phyloP scores from a whole-genome alignment of 441 rosid species.

The Populus tomentosa region DNA sequence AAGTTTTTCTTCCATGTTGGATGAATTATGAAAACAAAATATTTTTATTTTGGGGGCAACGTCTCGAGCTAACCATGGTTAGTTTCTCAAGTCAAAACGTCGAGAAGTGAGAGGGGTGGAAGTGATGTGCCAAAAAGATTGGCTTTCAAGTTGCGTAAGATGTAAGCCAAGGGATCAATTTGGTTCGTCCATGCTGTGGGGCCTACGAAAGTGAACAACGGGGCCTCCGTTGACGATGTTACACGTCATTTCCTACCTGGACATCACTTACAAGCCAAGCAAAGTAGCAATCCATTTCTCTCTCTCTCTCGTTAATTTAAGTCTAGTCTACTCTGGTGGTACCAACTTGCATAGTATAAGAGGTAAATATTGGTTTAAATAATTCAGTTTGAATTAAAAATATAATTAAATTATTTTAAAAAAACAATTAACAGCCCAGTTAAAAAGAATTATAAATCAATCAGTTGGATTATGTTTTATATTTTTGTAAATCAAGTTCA shows the following conservation, averaged over 20 bases:
- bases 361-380: no score
- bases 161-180: slow-evolving; percentile 17
- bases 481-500: no score
- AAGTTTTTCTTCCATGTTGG: no score
- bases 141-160: slow-evolving; percentile 26
- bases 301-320: no score
- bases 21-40: not conserved
- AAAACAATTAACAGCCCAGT: no score
- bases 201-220: not conserved
- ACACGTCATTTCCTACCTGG: slow-evolving; percentile 58
- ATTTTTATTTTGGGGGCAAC: not conserved
- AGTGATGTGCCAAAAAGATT: not conserved
- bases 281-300: slow-evolving; percentile 12
- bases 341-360: no score
- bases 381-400: no score
- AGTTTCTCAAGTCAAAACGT: slow-evolving; percentile 1
- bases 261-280: slow-evolving; percentile 37
- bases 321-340: no score
- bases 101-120: not conserved
- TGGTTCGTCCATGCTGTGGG: slow-evolving; percentile 5
- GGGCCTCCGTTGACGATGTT: slow-evolving; percentile 31
- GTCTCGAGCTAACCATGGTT: not conserved
- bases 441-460: no score
- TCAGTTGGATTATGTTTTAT: no score
- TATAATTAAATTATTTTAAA: no score